Evolutionary conservation across 805 yeast species (phyloP).

Genomic region (Saccharomycopsis sp.): DNA sequence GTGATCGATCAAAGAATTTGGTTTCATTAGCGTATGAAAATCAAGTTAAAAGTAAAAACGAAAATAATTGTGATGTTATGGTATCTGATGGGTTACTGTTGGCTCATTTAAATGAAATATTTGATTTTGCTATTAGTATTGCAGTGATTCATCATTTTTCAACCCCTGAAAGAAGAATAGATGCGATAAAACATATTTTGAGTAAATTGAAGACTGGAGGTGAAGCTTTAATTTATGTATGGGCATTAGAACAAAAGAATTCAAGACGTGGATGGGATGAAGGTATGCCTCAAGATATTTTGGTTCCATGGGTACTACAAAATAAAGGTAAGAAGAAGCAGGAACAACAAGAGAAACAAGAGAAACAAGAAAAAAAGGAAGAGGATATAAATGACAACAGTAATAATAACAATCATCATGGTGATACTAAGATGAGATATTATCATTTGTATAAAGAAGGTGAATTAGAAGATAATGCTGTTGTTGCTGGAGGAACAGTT

Average conservation of each 20-base stretch:
- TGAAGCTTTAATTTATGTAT: conserved; percentile 75
- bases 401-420: too few relatives aligned
- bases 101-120: conserved; percentile 44
- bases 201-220: conserved; percentile 54
- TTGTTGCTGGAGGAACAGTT: conserved; percentile 61
- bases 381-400: conserved; percentile 26
- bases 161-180: conserved; percentile 69
- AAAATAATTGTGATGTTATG: conserved; percentile 42
- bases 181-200: conserved; percentile 66
- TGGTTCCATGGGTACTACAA: conserved; percentile 92
- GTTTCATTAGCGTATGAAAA: conserved; percentile 53
- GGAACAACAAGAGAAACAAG: conserved; percentile 25
- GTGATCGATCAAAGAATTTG: conserved; percentile 65
- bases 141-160: conserved; percentile 96
- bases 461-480: conserved; percentile 68
- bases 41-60: conserved; percentile 3
- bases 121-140: conserved; percentile 87
- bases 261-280: conserved; percentile 87
- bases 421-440: conserved; percentile 71
- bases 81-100: conserved; percentile 75
- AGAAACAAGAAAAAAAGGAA: conserved; percentile 17
- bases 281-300: conserved; percentile 87
- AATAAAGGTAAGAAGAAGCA: conserved; percentile 35
- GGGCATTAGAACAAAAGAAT: conserved; percentile 91
- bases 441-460: conserved; percentile 85